Base-by-base conservation (phyloP, 2,329 filamentous ascomycete genomes). In the Lasiodiplodia citricola region DNA sequence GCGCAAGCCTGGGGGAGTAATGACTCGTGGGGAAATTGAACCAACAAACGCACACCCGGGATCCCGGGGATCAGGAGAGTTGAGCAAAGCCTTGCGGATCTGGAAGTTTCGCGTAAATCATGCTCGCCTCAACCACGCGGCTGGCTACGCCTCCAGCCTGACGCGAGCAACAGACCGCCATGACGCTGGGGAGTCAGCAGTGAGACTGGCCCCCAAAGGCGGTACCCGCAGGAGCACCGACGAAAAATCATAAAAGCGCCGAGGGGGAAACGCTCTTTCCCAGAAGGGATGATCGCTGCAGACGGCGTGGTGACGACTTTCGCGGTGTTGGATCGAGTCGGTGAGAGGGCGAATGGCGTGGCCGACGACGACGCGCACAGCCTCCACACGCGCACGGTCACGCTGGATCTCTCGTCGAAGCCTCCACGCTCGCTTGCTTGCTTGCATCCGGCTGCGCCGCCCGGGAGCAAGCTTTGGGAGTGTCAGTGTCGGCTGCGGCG, bases 301-400 rank as follows among this genome's bases (percentile, higher is more conserved):
- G 41, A 5, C 16, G 16, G 57, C 25, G 41, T 28, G 57, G 57
- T 31, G 21, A 35, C 41, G 41, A 41, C 37, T 14, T 8, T 50
- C 3, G 31, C 13, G 16, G 60, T 64, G 60, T 64, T 64, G 60
- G 60, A 38, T 21, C 35, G 60, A 64, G 47, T 52, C 60, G 60
- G 60, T 64, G 60, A 64, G 60, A 31, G 28, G n/a, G 4, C n/a
- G 38, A 44, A n/a, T 60, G 56, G 56, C 56, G 56, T 52, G 44
- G 60, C 28, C 25, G 47, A 35, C 58, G 58, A 44, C 37, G 38
- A 62, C 60, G 47, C 60, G 47, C 60, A 52, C 60, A 64, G 60
- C 60, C 60, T 52, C 60, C 44, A n/a, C 60, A 52, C 60, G 25
- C 51, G n/a, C 58, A n/a, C 56, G 18, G 37, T n/a, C 37, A 11